Evolutionary conservation across 1,139 yeast genomes (phyloP).

Genomic region (Suzukiozyma palmioleophila): DNA sequence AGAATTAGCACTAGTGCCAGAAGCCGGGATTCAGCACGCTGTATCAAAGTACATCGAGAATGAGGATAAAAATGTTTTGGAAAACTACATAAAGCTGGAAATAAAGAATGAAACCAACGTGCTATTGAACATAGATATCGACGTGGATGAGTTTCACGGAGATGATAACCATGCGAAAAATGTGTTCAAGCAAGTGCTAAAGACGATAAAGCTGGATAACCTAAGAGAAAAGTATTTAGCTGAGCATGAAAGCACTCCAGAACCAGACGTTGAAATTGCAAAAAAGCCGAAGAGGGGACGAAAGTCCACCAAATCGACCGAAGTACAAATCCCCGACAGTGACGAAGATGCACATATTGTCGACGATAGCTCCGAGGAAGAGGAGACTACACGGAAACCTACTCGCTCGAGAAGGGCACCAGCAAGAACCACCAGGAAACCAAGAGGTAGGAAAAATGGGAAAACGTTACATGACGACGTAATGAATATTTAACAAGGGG

Average conservation of each 20-base stretch:
- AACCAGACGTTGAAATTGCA: not conserved
- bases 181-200: slow-evolving; percentile 26
- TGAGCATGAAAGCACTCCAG: not conserved
- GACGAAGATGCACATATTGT: slow-evolving; percentile 9
- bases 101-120: slow-evolving; percentile 57
- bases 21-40: slow-evolving; percentile 70
- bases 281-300: slow-evolving; percentile 3
- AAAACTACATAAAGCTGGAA: slow-evolving; percentile 64
- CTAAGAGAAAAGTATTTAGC: slow-evolving; percentile 3
- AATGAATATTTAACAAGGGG: slow-evolving; percentile 5
- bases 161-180: slow-evolving; percentile 24
- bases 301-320: slow-evolving; percentile 4
- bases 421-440: slow-evolving; percentile 1
- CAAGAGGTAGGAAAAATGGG: not conserved
- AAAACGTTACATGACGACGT: slow-evolving; percentile 6
- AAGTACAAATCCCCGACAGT: slow-evolving; percentile 8
- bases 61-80: slow-evolving; percentile 73
- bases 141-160: slow-evolving; percentile 27
- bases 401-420: slow-evolving; percentile 1
- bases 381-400: not conserved
- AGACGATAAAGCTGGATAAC: slow-evolving; percentile 20
- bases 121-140: slow-evolving; percentile 43
- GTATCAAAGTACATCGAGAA: slow-evolving; percentile 70
- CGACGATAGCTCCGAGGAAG: slow-evolving; percentile 1
- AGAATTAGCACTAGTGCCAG: slow-evolving; percentile 68